Conservation (phyloP, 2,329 filamentous ascomycete genomes). For the Aspergillus japonicus region DNA sequence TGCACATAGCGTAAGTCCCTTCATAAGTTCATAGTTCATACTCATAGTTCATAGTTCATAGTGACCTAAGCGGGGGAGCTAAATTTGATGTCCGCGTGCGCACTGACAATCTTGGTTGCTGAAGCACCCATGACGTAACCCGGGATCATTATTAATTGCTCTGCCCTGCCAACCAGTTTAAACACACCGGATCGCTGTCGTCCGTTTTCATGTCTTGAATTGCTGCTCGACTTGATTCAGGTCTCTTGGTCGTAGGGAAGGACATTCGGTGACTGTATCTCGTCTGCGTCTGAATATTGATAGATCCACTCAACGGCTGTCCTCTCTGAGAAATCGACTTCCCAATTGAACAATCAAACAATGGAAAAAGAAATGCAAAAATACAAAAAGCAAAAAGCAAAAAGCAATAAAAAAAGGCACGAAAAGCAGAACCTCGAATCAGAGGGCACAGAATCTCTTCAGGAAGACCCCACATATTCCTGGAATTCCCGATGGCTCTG, state of each 20-base stretch:
- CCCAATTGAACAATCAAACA: background rate
- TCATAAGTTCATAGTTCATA: background rate
- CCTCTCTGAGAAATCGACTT: background rate
- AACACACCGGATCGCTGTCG: constrained; percentile 1
- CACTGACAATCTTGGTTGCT: constrained; percentile 9
- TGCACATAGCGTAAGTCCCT: too few species aligned
- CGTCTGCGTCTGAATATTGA: background rate
- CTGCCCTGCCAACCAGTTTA: background rate
- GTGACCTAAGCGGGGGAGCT: background rate
- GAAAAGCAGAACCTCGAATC: background rate
- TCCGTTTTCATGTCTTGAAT: constrained; percentile 3
- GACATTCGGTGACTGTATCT: background rate
- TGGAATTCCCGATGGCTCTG: constrained; percentile 11
- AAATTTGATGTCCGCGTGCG: constrained; percentile 2
- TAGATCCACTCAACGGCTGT: background rate
- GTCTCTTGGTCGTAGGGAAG: background rate
- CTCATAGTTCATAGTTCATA: background rate
- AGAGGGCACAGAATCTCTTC: background rate
- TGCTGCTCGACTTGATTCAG: background rate
- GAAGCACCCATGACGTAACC: constrained; percentile 4
- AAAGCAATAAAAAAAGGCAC: constrained; percentile 3
- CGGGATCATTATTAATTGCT: background rate
- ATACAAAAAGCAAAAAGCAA: background rate
- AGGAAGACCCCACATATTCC: background rate
- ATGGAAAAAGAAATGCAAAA: background rate